Base-by-base conservation (phyloP, 2,329 filamentous ascomycete genomes). In the Conoideocrella luteorostrata region DNA sequence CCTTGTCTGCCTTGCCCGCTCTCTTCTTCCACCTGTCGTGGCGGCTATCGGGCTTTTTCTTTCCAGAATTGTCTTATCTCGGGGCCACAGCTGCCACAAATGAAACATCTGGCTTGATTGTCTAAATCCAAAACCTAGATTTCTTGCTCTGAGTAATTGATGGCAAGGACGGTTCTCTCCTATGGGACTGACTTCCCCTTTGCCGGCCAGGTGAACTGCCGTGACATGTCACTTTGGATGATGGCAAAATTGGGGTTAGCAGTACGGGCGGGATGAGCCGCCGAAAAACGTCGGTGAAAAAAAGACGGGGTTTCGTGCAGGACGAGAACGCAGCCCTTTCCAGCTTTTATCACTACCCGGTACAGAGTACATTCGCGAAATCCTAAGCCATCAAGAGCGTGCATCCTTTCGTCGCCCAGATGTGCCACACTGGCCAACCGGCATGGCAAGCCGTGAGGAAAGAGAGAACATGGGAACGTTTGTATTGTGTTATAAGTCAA, bases 391-490 rank as follows among this genome's bases (percentile, higher is more conserved):
- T 22, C 11, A 26, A 18, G 23, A n/a, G 22, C 28, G 22, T 13
- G 24, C 30, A 24, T 41, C 20, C 21, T 36, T 23, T 20, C 15
- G 20, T 22, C 17, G 4, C 32, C 22, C 22, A 11, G 11, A 21
- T 35, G 24, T 36, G 39, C 44, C 39, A 39, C 22, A 12, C 33
- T 42, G 15, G 44, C 32, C 41, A 15, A 37, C 26, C 28, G 36
- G 34, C 38, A 39, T 26, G 20, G 18, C 12, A 21, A 45, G 48
- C 44, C 35, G 46, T 22, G 55, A 54, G 57, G 46, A 45, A 59
- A 60, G 57, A 57, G 58, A 32, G 52, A 61, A 58, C 58, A 54
- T 38, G 29, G n/a, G n/a, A 41, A 50, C 35, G 29, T 39, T 44
- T 35, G 47, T 47, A 21, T 39, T 44, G 38, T 47, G 23, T 39